phyloP scores from a whole-genome alignment of 1,284 basidiomycete genomes.

The Malassezia restricta region DNA sequence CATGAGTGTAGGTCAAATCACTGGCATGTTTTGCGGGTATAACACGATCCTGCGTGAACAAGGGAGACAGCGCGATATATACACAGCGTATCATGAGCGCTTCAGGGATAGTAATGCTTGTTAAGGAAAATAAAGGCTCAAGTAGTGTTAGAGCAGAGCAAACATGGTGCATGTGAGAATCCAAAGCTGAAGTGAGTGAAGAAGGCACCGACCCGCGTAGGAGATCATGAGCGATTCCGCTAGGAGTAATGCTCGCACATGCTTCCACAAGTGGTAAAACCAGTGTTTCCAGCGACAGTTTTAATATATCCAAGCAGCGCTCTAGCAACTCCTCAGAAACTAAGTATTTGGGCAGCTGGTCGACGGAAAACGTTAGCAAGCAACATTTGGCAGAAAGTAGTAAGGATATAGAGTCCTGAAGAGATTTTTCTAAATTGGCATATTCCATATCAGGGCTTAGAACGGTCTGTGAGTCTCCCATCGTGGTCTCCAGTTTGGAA shows the following conservation, averaged over 20 bases:
- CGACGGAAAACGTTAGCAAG: slow-evolving; percentile 62
- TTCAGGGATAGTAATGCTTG: slow-evolving; percentile 48
- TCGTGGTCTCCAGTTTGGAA: slow-evolving; percentile 23
- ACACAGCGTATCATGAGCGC: slow-evolving; percentile 66
- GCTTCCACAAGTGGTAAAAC: slow-evolving; percentile 80
- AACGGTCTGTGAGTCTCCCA: neutral
- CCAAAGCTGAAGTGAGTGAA: slow-evolving; percentile 6
- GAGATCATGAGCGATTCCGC: slow-evolving; percentile 28
- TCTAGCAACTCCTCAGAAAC: slow-evolving; percentile 76
- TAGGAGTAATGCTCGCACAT: slow-evolving; percentile 17
- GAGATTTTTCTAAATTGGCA: neutral
- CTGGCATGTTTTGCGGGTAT: neutral
- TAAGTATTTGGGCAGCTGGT: slow-evolving; percentile 67
- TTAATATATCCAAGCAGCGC: slow-evolving; percentile 61
- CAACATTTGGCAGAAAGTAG: slow-evolving; percentile 69
- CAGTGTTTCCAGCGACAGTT: slow-evolving; percentile 64
- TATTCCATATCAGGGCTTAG: neutral
- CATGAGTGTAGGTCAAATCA: neutral
- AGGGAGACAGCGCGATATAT: slow-evolving; percentile 79
- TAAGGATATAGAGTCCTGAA: slow-evolving; percentile 17
- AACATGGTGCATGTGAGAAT: slow-evolving; percentile 25
- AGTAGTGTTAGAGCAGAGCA: slow-evolving; percentile 43
- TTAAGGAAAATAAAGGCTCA: slow-evolving; percentile 44
- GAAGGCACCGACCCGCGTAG: slow-evolving; percentile 43
- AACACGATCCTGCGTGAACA: slow-evolving; percentile 63